These are phyloP conservation scores for Evernia prunastri DNA, from an alignment of 495 filamentous ascomycete genomes.

Conservation along the genomic window DNA sequence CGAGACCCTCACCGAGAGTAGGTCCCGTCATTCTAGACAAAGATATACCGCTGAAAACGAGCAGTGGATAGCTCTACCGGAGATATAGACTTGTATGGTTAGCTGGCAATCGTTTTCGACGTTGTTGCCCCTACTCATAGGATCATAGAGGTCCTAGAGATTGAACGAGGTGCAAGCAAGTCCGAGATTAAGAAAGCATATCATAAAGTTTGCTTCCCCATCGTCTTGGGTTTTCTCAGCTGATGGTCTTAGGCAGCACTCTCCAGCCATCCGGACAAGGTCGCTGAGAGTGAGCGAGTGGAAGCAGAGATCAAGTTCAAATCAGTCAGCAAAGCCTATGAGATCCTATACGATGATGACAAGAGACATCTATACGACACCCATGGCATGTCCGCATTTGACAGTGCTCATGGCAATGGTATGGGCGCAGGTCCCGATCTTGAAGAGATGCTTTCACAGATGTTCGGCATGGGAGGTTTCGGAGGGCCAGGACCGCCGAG, in stretches of 20 bases:
- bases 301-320: slow-evolving; percentile 89
- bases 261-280: slow-evolving; percentile 90
- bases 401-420: slow-evolving; percentile 57
- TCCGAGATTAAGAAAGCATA: slow-evolving; percentile 95
- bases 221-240: neutral
- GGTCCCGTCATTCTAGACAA: neutral
- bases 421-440: slow-evolving; percentile 70
- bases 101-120: slow-evolving; percentile 22
- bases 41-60: neutral
- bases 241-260: slow-evolving; percentile 64
- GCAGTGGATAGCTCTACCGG: slow-evolving; percentile 38
- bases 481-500: slow-evolving; percentile 47
- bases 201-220: slow-evolving; percentile 62
- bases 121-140: slow-evolving; percentile 14
- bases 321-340: slow-evolving; percentile 83
- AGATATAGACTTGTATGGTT: slow-evolving; percentile 65
- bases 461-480: slow-evolving; percentile 66
- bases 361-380: slow-evolving; percentile 87
- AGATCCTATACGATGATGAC: slow-evolving; percentile 93
- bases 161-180: slow-evolving; percentile 62
- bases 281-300: slow-evolving; percentile 75
- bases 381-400: slow-evolving; percentile 93
- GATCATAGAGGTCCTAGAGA: slow-evolving; percentile 62
- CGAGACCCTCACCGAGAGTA: slow-evolving; percentile 6
- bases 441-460: slow-evolving; percentile 84